These are phyloP conservation scores for Hansenula sp. DNA, from an alignment of 1,139 yeast species.

Conservation along the genomic window DNA sequence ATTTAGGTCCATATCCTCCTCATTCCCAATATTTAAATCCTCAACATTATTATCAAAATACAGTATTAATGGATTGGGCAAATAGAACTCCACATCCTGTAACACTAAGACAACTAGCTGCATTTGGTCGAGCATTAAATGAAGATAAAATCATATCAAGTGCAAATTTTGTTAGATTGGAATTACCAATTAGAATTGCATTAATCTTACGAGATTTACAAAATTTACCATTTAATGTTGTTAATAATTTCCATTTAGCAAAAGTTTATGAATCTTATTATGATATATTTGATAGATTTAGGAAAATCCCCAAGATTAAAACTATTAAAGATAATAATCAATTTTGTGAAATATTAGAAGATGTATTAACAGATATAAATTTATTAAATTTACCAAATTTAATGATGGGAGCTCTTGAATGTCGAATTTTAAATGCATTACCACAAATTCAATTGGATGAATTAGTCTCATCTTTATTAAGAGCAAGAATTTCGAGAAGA, in stretches of 20 bases:
- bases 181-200: conserved; percentile 80
- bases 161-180: conserved; percentile 85
- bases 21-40: conserved; percentile 27
- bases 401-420: conserved; percentile 90
- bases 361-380: conserved; percentile 69
- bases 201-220: conserved; percentile 78
- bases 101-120: conserved; percentile 80
- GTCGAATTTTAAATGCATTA: conserved; percentile 58
- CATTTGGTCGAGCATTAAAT: conserved; percentile 76
- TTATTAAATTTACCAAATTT: conserved; percentile 78
- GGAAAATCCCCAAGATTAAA: conserved; percentile 65
- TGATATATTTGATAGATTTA: conserved; percentile 78
- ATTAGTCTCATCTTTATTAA: conserved; percentile 69
- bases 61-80: conserved; percentile 62
- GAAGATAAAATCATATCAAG: conserved; percentile 72
- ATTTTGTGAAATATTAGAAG: conserved; percentile 62
- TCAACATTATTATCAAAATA: conserved; percentile 86
- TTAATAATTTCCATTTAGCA: conserved; percentile 79
- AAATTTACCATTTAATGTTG: conserved; percentile 75
- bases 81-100: conserved; percentile 81
- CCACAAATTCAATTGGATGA: conserved; percentile 63
- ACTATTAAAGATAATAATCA: conserved; percentile 69
- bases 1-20: conserved; percentile 25
- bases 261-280: conserved; percentile 88
- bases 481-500: conserved; percentile 86